These are phyloP conservation scores for Penicillium frequentans DNA, from an alignment of 2,329 filamentous ascomycete genomes.

Conservation along the genomic window DNA sequence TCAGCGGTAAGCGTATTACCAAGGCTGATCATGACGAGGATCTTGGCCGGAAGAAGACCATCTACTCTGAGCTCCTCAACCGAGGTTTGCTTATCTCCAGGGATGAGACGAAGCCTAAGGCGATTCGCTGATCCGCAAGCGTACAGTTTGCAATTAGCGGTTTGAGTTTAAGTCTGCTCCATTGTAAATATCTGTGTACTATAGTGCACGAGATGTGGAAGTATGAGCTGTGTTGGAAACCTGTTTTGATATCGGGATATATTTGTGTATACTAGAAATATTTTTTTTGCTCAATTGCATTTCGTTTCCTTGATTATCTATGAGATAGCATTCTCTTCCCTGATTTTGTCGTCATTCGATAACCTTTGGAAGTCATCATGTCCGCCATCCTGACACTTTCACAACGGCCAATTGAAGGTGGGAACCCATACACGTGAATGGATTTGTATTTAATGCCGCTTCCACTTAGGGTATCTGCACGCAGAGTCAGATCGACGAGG, in stretches of 20 bases:
- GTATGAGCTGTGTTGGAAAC: neutral
- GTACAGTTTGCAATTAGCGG: neutral
- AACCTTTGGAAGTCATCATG: too few relatives aligned
- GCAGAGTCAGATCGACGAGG: too few relatives aligned
- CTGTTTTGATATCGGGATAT: slow-evolving; percentile 15
- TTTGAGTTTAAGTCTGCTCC: neutral
- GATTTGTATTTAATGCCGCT: too few relatives aligned
- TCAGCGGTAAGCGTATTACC: slow-evolving; percentile 65
- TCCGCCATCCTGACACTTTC: too few relatives aligned
- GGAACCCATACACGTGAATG: too few relatives aligned
- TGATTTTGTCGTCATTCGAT: too few relatives aligned
- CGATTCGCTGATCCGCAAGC: neutral
- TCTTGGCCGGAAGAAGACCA: slow-evolving; percentile 76
- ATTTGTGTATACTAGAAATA: slow-evolving; percentile 28
- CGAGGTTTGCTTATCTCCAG: slow-evolving; percentile 57
- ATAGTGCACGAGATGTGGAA: neutral
- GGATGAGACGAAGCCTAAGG: neutral
- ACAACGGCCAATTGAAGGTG: too few relatives aligned
- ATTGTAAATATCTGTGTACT: neutral
- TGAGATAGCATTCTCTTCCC: too few relatives aligned
- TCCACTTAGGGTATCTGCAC: too few relatives aligned
- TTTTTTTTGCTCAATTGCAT: slow-evolving; percentile 13
- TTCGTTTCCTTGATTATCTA: neutral
- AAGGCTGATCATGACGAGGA: slow-evolving; percentile 70
- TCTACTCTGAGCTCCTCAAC: slow-evolving; percentile 67